Percentiles rank a stretch among this genome's conserved stretches.
These are phyloP conservation scores for Grigorovia transvaalensis DNA, from an alignment of 805 yeast genomes.

Conservation along the genomic window DNA sequence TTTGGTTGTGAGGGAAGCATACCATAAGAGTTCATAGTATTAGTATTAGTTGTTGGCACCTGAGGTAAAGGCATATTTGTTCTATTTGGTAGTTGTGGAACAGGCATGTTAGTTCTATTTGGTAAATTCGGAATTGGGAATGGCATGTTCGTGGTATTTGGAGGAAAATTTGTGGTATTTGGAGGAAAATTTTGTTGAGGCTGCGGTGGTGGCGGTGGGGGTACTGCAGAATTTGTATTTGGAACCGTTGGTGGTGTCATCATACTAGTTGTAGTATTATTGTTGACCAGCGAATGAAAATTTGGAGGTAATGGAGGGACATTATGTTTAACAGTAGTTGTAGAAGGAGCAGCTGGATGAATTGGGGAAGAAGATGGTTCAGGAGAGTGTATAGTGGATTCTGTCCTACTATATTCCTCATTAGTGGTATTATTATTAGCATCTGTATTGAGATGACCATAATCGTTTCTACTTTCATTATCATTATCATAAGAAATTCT, in stretches of 20 bases:
- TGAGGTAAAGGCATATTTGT: slow-evolving; percentile 9
- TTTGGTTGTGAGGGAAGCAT: not conserved
- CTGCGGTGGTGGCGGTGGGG: slow-evolving; percentile 4
- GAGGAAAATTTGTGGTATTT: slow-evolving; percentile 6
- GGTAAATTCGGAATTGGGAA: slow-evolving; percentile 7
- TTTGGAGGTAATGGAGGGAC: slow-evolving; percentile 18
- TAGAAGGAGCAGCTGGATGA: slow-evolving; percentile 10
- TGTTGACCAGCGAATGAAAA: slow-evolving; percentile 2
- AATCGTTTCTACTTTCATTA: slow-evolving; percentile 4
- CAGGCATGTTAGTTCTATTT: slow-evolving; percentile 2
- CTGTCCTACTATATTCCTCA: slow-evolving; percentile 2
- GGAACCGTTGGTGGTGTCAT: slow-evolving; percentile 1
- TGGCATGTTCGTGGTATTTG: slow-evolving; percentile 1
- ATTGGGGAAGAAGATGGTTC: slow-evolving; percentile 10
- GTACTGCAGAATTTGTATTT: slow-evolving; percentile 1
- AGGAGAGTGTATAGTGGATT: slow-evolving; percentile 15
- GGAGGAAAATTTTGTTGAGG: slow-evolving; percentile 1
- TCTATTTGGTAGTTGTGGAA: slow-evolving; percentile 5
- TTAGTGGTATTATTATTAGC: not conserved
- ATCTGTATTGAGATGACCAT: slow-evolving; percentile 1
- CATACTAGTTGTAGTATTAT: not conserved
- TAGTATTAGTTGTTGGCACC: slow-evolving; percentile 22
- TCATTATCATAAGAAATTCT: slow-evolving; percentile 4
- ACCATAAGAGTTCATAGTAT: slow-evolving; percentile 14
- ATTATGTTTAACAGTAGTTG: slow-evolving; percentile 10